Evolutionary conservation across 306 rosid genomes (phyloP).

Genomic region (Cajanus cajan): DNA sequence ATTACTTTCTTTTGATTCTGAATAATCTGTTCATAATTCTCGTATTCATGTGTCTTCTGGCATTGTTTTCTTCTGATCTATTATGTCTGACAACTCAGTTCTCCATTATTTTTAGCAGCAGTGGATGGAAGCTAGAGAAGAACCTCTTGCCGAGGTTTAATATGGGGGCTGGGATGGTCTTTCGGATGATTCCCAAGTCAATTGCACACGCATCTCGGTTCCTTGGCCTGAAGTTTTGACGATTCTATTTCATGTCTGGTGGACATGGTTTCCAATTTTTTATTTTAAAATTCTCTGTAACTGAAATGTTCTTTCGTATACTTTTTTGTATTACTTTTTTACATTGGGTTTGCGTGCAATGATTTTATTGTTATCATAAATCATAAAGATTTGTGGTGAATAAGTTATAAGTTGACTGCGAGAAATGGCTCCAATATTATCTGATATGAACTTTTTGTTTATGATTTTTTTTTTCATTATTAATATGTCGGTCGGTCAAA

Average conservation of each 20-base stretch:
- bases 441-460: neutral
- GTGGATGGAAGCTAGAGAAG: constrained; percentile 28
- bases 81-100: constrained; percentile 4
- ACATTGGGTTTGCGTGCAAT: neutral
- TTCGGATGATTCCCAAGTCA: neutral
- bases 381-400: neutral
- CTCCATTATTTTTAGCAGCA: constrained; percentile 34
- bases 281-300: neutral
- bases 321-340: neutral
- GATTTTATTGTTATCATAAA: neutral
- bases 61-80: neutral
- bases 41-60: neutral
- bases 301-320: neutral
- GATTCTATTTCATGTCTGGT: neutral
- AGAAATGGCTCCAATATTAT: neutral
- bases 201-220: neutral
- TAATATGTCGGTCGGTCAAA: neutral
- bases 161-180: constrained; percentile 37
- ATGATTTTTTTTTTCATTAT: neutral
- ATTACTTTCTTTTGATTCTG: neutral
- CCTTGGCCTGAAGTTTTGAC: neutral
- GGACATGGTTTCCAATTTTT: neutral
- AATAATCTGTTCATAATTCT: neutral
- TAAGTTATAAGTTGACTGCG: neutral
- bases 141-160: constrained; percentile 37